Evolutionary conservation across 1,139 yeast species (phyloP), one percentile per base, ranked within the genome.

Genomic region (Yamadazyma sp.): DNA sequence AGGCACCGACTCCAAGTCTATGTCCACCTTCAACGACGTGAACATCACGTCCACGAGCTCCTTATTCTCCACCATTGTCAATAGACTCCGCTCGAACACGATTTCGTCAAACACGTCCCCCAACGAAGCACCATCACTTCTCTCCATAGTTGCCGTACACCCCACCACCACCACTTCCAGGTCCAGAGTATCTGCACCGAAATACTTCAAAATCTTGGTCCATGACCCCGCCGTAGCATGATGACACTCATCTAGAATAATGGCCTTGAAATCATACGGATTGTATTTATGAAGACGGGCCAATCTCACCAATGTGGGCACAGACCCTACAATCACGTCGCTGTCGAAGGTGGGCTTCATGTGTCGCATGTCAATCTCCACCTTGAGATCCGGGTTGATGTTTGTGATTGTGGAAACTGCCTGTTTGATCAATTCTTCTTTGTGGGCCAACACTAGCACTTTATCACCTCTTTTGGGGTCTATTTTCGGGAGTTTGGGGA

Each of bases 171-270:
- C 73, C 1, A 81, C 65, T 2, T 61, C 60, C 42, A 79, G 69
- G 0, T 65, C 57, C 0, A 65, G 43, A 1, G 56, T 53, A 34
- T 58, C 54, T 2, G 87, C 86, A 0, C 70, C 66, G 52, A 90
- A 81, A 49, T 86, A 72, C 4, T 67, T 56, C 38, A 88, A 59
- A 1, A 89, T 70, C 30, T 71, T 70, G 12, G 63, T 33, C 68
- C 92, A 92, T 0, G 90, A 72, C 11, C 60, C 53, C 0, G 96
- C 92, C 0, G 87, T 85, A 0, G 96, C 84, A 61, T 90, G 97
- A 53, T 90, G 98, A 34, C 96, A 95, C 56, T 90, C 98, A 59
- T 90, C 98, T 1, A 90, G 70, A 16, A 90, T 81, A 17, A 92
- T 77, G 23, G 89, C 69, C 52, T 87, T 85, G 62, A 76, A 83